Conservation (phyloP, 305 asterid genomes). For the Fraxinus sp. region DNA sequence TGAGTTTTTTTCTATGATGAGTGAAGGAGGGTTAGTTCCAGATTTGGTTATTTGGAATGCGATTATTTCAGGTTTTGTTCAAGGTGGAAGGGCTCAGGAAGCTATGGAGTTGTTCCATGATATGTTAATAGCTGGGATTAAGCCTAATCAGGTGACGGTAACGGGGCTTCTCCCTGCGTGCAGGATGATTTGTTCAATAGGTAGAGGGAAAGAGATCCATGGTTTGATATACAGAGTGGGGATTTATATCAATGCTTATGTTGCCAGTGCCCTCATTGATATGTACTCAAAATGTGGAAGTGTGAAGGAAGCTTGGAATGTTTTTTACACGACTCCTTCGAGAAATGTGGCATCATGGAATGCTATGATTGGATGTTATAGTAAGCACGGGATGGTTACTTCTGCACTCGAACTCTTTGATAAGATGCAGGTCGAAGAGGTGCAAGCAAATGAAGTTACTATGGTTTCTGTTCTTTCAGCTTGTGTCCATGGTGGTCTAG, state of each 20-base stretch:
- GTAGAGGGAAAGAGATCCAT: conserved; percentile 55
- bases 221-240: conserved; percentile 45
- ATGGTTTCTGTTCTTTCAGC: conserved; percentile 50
- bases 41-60: conserved; percentile 71
- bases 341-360: conserved; percentile 60
- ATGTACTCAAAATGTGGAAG: conserved; percentile 71
- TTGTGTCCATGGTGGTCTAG: conserved; percentile 63
- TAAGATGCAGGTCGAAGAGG: conserved; percentile 41
- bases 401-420: conserved; percentile 47
- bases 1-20: conserved; percentile 43
- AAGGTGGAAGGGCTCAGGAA: conserved; percentile 40
- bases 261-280: conserved; percentile 60
- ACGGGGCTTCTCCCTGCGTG: conserved; percentile 57
- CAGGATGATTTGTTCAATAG: conserved; percentile 43
- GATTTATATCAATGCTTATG: conserved; percentile 44
- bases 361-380: conserved; percentile 61
- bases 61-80: conserved; percentile 59
- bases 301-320: conserved; percentile 38
- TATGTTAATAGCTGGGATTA: conserved; percentile 46
- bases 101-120: conserved; percentile 44
- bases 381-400: conserved; percentile 54
- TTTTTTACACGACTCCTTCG: conserved; percentile 34
- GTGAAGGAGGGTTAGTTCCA: conserved; percentile 41
- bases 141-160: conserved; percentile 64
- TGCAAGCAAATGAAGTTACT: conserved; percentile 57